Base-by-base conservation (phyloP, 2,329 filamentous ascomycete species). In the Mollisiaceae sp. region DNA sequence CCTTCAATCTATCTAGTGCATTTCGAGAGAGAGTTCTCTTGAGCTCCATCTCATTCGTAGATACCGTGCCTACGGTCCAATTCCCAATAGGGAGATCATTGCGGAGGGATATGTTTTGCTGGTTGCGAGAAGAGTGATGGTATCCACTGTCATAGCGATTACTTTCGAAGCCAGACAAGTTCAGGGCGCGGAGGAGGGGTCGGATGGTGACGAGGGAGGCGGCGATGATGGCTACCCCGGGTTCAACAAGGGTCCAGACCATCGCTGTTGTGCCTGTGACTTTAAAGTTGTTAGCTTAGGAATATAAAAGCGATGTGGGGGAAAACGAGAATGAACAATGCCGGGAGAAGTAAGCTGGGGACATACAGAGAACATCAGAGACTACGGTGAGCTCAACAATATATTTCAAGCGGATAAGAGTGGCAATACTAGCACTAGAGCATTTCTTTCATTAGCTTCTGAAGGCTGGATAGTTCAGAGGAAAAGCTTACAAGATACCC, bases 181-280 rank as follows among this genome's bases (percentile, higher is more conserved):
- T 55, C 35, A 70, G 27, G n/a, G 43, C 36, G 20, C 83, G 82
- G 39, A 86, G 79, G 0, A 86, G 78, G 4, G 84, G 84, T 2
- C 84, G 81, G 38, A 86, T 83, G 5, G 84, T 86, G 24, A 82
- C 82, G 14, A 86, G 76, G 65, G 82, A 85, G 2, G 84, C 81
- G 12, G 84, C 84, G 36, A 82, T 73, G 55, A 86, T 86, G 64
- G 84, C 84, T 32, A 86, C 80, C 4, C 83, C 84, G 1, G 84
- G 83, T 70, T 86, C 84, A 61, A 86, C 77, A 18, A 86, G 75
- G 12, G 83, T 86, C 84, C 84, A 86, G 8, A 86, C 79, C 80
- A 84, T 83, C 39, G 83, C 80, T 65, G 84, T 78, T 5, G 83
- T 86, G 78, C 83, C 85, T 56, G 47, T 8, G 45, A 15, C 64